Base-by-base conservation (phyloP, 371 early-diverging fungal genomes). In the Mucor plumbeus region DNA sequence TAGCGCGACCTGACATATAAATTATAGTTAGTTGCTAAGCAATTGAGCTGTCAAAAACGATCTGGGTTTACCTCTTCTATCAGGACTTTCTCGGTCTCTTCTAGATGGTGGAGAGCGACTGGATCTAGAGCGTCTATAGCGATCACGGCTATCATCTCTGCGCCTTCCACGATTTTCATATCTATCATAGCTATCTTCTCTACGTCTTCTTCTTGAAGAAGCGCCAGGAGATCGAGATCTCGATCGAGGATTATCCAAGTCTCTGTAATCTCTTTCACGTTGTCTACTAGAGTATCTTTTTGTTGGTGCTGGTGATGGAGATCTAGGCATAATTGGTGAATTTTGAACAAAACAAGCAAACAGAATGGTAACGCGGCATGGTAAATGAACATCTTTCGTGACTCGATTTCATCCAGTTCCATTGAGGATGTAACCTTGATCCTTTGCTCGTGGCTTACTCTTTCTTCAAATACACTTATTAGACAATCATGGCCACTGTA, bases 241-340 rank as follows among this genome's bases (percentile, higher is more conserved):
- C 7, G 75, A 67, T 35, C 72, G 67, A 14, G 83, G 79, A 2
- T 47, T 59, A 19, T 83, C 83, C 9, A 77, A 62, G 38, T 83
- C 83, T 56, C 78, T 77, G n/a, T 83, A 83, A 14, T 76, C 76
- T 41, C 73, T 65, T 19, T 69, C 60, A n/a, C 75, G 57, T 14
- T 65, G 69, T 40, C 70, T 56, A 48, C 71, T 60, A n/a, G 61
- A 39, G 59, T 68, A 55, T 63, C 70, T 57, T 8, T 69, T 61
- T 9, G 79, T 78, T 31, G 81, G 75, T 48, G 78, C 73, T 34
- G 80, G 81, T n/a, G 83, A 79, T 44, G 78, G 76, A 33, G 80
- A 80, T 38, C 80, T 73, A 11, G 74, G 71, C 83, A 80, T 83
- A 44, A 41, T 4, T n/a, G 11, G 21, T 21, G 3, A 47, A 55